These are phyloP conservation scores for Rhizoclosmatium globosum DNA, from an alignment of 192 early-diverging fungal species.

Conservation along the genomic window DNA sequence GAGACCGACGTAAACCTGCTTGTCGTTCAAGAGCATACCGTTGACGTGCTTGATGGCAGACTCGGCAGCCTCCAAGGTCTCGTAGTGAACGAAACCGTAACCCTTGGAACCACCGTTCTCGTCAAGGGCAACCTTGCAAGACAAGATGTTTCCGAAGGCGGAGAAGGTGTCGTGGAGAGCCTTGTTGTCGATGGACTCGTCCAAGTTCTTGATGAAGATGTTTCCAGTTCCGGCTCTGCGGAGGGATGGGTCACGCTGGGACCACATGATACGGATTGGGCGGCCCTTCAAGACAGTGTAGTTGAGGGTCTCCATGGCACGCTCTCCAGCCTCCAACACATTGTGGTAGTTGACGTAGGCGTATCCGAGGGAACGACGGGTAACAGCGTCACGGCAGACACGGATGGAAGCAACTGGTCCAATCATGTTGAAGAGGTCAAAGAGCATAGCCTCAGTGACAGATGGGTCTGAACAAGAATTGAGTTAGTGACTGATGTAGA, in stretches of 20 bases:
- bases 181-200: conserved; percentile 97
- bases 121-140: conserved; percentile 96
- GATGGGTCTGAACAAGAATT: conserved; percentile 70
- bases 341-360: conserved; percentile 99
- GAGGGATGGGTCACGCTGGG: conserved; percentile 95
- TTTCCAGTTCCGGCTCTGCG: conserved; percentile 93
- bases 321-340: conserved; percentile 83
- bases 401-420: conserved; percentile 97
- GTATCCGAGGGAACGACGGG: conserved; percentile 95
- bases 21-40: conserved; percentile 99
- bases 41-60: conserved; percentile 97
- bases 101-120: conserved; percentile 81
- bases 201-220: conserved; percentile 99
- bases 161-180: conserved; percentile 99
- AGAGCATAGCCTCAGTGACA: conserved; percentile 97
- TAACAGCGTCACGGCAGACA: conserved; percentile 97
- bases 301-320: conserved; percentile 94
- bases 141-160: conserved; percentile 95
- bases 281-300: conserved; percentile 94
- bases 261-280: conserved; percentile 99
- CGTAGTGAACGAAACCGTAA: conserved; percentile 99
- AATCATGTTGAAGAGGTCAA: conserved; percentile 95
- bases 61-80: conserved; percentile 91
- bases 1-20: conserved; percentile 94
- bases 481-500: not conserved